These are phyloP conservation scores for Megacollybia marginata DNA, from an alignment of 768 basidiomycete species.

Conservation along the genomic window DNA sequence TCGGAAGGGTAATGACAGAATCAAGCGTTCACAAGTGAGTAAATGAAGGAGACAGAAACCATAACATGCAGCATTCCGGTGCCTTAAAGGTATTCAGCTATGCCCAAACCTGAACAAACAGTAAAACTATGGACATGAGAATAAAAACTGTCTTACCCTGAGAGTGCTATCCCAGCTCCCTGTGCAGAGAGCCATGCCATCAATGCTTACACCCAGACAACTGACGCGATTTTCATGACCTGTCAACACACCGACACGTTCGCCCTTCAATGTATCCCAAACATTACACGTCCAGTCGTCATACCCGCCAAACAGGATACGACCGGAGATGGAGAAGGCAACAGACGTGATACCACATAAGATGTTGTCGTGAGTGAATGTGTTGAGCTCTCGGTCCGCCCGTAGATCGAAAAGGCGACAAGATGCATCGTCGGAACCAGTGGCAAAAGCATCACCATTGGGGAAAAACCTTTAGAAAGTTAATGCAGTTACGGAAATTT, in stretches of 20 bases:
- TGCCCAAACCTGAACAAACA: constrained; percentile 68
- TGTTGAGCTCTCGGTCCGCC: constrained; percentile 93
- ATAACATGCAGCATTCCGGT: constrained; percentile 13
- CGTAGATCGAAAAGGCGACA: constrained; percentile 97
- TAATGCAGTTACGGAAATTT: constrained; percentile 2
- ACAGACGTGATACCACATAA: constrained; percentile 98
- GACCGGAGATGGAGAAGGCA: constrained; percentile 95
- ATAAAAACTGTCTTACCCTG: constrained; percentile 48
- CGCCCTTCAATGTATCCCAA: constrained; percentile 98
- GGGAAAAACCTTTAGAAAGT: constrained; percentile 81
- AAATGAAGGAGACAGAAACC: constrained; percentile 30
- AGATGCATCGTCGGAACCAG: constrained; percentile 97
- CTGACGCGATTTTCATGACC: constrained; percentile 98
- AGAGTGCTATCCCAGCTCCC: constrained; percentile 98
- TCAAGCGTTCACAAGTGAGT: constrained; percentile 52
- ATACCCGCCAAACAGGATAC: constrained; percentile 96
- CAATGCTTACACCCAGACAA: constrained; percentile 91
- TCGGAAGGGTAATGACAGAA: constrained; percentile 51
- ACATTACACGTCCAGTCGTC: constrained; percentile 99
- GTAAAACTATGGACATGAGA: constrained; percentile 5
- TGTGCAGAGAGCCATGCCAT: constrained; percentile 98
- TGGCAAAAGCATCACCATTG: constrained; percentile 97
- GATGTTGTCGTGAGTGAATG: constrained; percentile 98
- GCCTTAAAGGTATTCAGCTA: constrained; percentile 19
- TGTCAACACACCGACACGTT: constrained; percentile 93